Evolutionary conservation across 148 eudicot species (phyloP), one percentile per base, ranked within the genome.

Genomic region (Polygonum maritimum): DNA sequence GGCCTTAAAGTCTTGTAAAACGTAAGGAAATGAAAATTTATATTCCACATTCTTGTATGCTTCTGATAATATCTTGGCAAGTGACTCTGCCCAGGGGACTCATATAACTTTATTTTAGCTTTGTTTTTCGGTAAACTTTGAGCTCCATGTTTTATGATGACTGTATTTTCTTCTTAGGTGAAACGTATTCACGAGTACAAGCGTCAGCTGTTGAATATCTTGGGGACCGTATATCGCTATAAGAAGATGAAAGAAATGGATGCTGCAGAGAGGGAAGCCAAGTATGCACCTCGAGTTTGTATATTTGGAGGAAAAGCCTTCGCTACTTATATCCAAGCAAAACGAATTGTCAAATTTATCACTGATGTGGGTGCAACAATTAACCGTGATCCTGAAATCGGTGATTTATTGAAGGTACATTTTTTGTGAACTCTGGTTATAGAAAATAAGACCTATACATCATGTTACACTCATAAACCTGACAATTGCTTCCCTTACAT

Each of bases 251-350:
- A 94, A 83, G 95, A 94, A 88, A 90, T 92, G 96, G 84, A 79
- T 75, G 85, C 85, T 18, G 85, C 69, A 67, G 92, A 90, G 81
- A 86, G 98, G 85, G 75, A 81, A 79, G 83, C 60, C 4, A 86
- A 85, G 69, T 92, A 80, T 83, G 93, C 85, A 75, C 98, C 98
- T 19, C 86, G 98, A 65, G 97, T 94, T 35, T 94, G 97, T 75
- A 90, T 94, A 71, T 94, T 94, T 89, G 98, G 98, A 65, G 98
- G 97, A 79, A 94, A 94, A 84, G 98, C 98, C 38, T 94, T 94
- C 84, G 89, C 98, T 38, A 94, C 98, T 19, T 94, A 94, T 78
- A 84, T 89, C 76, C 98, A 94, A 82, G 98, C 98, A 72, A 94
- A 94, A 87, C 88, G 97, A 79, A 94, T 94, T 73, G 97, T 94